Base-by-base conservation (phyloP, 768 basidiomycete species). In the Rhizopogon rudus region DNA sequence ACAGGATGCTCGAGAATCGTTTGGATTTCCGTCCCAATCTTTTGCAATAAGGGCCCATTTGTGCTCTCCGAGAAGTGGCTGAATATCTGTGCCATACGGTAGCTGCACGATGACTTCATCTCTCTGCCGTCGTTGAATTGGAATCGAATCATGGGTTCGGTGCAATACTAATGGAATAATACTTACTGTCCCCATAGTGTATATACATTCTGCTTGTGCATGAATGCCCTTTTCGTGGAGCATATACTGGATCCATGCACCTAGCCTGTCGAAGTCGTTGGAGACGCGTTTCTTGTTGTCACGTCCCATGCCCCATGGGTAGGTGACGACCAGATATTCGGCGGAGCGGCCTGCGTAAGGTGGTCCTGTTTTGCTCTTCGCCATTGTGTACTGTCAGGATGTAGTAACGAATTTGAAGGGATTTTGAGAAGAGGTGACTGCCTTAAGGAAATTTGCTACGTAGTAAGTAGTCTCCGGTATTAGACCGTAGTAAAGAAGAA, bases 121-220 rank as follows among this genome's bases (percentile, higher is more conserved):
- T 5, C 64, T 70, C 68, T 71, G 12, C n/a, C 2, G 13, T 33
- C 40, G 37, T 40, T 33, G 20, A 17, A 31, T 45, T 17, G 5
- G 5, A 20, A 14, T 53, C 33, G 13, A 2, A 29, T 29, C 25
- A 20, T 8, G 44, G 60, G 12, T 5, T 37, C 1, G 25, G 35
- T 13, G 13, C 35, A 35, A 13, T 37, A 33, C 13, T 13, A 37
- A 37, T n/a, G 28, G 33, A 28, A 22, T 2, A 5, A 31, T n/a
- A 69, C 69, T 67, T 25, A 69, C 69, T 0, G 67, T 71, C n/a
- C 64, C 62, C 63, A 69, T 65, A 2, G 51, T 31, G 44, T 65
- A 69, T 5, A 69, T 54, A 13, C 57, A 67, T 35, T 71, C 65
- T 1, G 65, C 53, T 3, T 22, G 39, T 1, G 67, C 57, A 16